Base-by-base conservation (phyloP, 1,139 yeast species). In the Candida pseudoviswanathii region DNA sequence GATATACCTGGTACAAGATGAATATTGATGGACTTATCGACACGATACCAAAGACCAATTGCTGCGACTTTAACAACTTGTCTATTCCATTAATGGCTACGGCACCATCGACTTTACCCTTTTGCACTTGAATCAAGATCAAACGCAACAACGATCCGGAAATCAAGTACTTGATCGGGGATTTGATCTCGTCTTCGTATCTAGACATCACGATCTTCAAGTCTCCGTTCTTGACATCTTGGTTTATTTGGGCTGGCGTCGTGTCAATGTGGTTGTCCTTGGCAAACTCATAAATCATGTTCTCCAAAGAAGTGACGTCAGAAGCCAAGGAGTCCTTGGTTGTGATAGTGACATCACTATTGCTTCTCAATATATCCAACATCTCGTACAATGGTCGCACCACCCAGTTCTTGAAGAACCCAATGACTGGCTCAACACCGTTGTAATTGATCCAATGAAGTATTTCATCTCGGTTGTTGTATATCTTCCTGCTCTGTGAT, bases 91-190 rank as follows among this genome's bases (percentile, higher is more conserved):
- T 84, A 54, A 94, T 81, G 0, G 97, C 98, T 6, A 91, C 75
- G 32, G 89, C 94, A 3, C 96, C 96, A 64, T 94, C 99, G 10
- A 94, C 97, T 68, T 94, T 94, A 10, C 96, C 87, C 68, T 94
- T 94, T 65, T 94, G 99, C 7, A 94, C 75, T 66, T 94, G 98
- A 52, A 94, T 92, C 59, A 94, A 69, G 43, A 94, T 68, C 9
- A 94, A 84, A 46, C 96, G 78, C 6, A 91, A 70, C 54, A 94
- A 76, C 47, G 85, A 81, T 2, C 98, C 99, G 6, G 74, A 70
- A 3, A 83, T 49, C 4, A 89, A 56, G 37, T 86, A 84, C 51
- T 74, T 78, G 46, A 91, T 65, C 0, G 98, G 98, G 8, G 76
- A 68, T 53, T 83, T 81, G 52, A 94, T 72, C 59, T 91, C 95